Conservation (phyloP, 805 yeast genomes). For the Metschnikowia lachancei region DNA sequence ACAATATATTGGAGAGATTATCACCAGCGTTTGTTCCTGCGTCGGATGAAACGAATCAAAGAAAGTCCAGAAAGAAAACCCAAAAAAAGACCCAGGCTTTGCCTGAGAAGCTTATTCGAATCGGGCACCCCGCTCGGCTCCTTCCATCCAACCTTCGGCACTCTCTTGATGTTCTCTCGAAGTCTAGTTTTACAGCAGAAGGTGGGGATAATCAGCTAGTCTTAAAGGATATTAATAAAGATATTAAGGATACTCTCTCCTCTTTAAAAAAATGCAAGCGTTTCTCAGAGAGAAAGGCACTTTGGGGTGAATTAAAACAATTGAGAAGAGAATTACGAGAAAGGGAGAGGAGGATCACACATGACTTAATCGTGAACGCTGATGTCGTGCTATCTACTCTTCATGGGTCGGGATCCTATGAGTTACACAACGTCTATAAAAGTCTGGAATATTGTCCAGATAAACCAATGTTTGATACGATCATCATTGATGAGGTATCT, state of each 20-base stretch:
- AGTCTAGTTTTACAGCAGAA: constrained; percentile 50
- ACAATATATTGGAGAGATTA: constrained; percentile 81
- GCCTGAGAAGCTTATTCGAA: constrained; percentile 56
- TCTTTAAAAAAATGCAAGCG: constrained; percentile 59
- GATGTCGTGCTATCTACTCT: constrained; percentile 78
- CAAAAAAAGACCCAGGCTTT: constrained; percentile 25
- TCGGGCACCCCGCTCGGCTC: constrained; percentile 93
- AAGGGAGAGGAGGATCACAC: constrained; percentile 63
- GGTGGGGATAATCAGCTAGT: constrained; percentile 39
- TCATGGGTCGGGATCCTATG: constrained; percentile 82
- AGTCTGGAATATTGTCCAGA: constrained; percentile 24
- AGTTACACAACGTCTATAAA: constrained; percentile 53
- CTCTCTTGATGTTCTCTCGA: constrained; percentile 71
- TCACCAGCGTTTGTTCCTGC: constrained; percentile 26
- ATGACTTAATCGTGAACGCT: constrained; percentile 56
- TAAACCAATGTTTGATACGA: constrained; percentile 60
- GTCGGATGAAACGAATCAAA: neutral
- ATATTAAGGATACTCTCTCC: constrained; percentile 60
- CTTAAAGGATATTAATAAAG: constrained; percentile 63
- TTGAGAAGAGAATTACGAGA: constrained; percentile 65
- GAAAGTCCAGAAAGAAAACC: constrained; percentile 13
- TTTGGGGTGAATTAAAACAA: constrained; percentile 66
- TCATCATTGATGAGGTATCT: constrained; percentile 93
- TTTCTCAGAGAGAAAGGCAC: constrained; percentile 60
- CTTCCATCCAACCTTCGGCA: constrained; percentile 60